phyloP scores from a whole-genome alignment of 257 asterid species.

The Buddleja alternifolia region DNA sequence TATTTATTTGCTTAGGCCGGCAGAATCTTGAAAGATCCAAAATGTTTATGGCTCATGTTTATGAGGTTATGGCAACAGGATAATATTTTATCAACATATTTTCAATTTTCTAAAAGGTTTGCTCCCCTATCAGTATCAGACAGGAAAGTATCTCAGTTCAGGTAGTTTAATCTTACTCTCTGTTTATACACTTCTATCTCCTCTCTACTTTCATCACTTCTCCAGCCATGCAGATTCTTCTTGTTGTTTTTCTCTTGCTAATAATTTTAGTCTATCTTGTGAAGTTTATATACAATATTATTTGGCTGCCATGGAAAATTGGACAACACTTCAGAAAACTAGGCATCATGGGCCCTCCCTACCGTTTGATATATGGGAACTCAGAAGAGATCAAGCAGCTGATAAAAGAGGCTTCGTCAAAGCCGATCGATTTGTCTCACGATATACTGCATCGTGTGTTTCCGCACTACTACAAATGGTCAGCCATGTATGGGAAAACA shows the following conservation, averaged over 20 bases:
- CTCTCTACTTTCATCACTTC: background rate
- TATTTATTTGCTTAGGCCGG: background rate
- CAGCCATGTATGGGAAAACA: slow-evolving; percentile 43
- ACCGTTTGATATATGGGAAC: slow-evolving; percentile 48
- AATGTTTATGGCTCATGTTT: background rate
- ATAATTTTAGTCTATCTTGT: slow-evolving; percentile 9
- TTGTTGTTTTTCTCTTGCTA: slow-evolving; percentile 6
- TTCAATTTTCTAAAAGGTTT: background rate
- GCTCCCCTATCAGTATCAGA: background rate
- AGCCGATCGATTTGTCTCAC: slow-evolving; percentile 31
- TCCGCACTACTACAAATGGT: slow-evolving; percentile 55
- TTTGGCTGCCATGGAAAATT: slow-evolving; percentile 41
- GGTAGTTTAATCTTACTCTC: background rate
- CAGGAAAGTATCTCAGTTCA: background rate
- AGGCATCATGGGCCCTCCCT: slow-evolving; percentile 46
- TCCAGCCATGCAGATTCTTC: slow-evolving; percentile 10
- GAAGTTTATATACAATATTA: slow-evolving; percentile 24
- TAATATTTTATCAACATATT: background rate
- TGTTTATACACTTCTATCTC: background rate
- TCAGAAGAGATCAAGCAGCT: slow-evolving; percentile 29
- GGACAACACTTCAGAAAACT: slow-evolving; percentile 41
- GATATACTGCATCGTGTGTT: slow-evolving; percentile 40
- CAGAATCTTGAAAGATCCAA: slow-evolving; percentile 2
- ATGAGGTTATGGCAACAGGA: background rate
- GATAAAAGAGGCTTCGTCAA: slow-evolving; percentile 45